Base-by-base conservation (phyloP, 352 stramenopile species). In the Aphanomyces euteiches region DNA sequence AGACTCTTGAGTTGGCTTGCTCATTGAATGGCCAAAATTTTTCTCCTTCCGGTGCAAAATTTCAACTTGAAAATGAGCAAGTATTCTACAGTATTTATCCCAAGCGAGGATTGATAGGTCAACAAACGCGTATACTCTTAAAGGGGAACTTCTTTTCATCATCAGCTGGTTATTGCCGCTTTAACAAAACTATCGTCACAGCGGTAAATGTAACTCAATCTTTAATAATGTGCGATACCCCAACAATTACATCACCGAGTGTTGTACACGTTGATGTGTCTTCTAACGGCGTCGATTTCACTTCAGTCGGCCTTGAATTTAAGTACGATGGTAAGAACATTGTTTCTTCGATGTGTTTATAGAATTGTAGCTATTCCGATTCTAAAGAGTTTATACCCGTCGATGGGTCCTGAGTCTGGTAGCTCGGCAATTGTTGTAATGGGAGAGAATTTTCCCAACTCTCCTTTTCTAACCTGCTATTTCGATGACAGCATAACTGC, bases 11-110 rank as follows among this genome's bases (percentile, higher is more conserved):
- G 3, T 19, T 70, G 6, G 19, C 45, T 15, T 70, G 64, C 15
- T 61, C 64, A 5, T 48, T 70, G 4, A 70, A 70, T 39, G 64
- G 64, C 37, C 12, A 40, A 10, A 45, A 70, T 39, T 70, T 40
- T 53, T 41, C 64, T 10, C 34, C 34, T 12, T 17, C 8, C 15
- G n/a, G 10, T 5, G 19, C 47, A 19, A 8, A 36, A 21, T 70
- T 50, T 19, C 7, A 69, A 5, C 61, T 47, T 40, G 6, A 63
- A 47, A 15, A 19, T 4, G 12, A 34, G 13, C 7, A 36, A 15
- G 21, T n/a, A 7, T 6, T 70, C 3, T 37, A 61, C 2, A 43
- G 43, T 17, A 19, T 70, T 5, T 19, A 15, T 38, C 64, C 64
- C 6, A 70, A 70, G 34, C 64, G 64, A 6, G 64, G 64, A n/a